Base-by-base conservation (phyloP, 768 basidiomycete genomes). In the Russula emetica region DNA sequence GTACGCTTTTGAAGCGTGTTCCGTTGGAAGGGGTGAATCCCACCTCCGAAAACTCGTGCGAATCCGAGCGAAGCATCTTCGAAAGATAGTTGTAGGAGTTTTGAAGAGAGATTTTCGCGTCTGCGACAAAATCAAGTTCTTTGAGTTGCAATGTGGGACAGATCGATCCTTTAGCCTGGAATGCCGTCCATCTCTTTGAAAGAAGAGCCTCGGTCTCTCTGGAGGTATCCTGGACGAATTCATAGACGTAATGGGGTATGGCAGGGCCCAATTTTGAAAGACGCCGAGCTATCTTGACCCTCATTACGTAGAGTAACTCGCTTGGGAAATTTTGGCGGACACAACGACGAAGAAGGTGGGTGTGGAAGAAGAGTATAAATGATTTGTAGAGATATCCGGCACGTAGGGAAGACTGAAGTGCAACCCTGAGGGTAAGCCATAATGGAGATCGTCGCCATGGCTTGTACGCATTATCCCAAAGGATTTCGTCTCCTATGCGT, bases 361-460 rank as follows among this genome's bases (percentile, higher is more conserved):
- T 42, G 13, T 66, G 64, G 55, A 82, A 71, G 54, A 75, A 82
- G 2, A 78, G 47, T 68, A 83, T 77, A 70, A 84, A 84, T 2
- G 40, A 11, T 59, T 85, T 84, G 72, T 85, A 85, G 0, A 70
- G 67, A 14, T 34, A 34, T 34, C 60, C 58, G 28, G 5, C 10
- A 26, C 24, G 40, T 32, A 59, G 32, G 28, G 77, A 62, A 1
- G 74, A 75, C 50, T 78, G 77, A 18, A 78, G 65, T 1, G 75
- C 74, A 5, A 84, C 78, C 9, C 82, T 78, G 38, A 81, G 69
- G 14, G 81, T 68, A 5, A 83, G 76, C 82, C 82, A 84, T 13
- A 81, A 71, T 0, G 80, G 71, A 7, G 81, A 80, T 26, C 83
- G 74, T 30, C 83, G 72, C 82, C 82, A 84, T 16, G 73, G 83